A percentile compares a stretch with the other conserved stretches of the same genome.
Evolutionary conservation across 2,329 filamentous ascomycete species (phyloP).

Genomic region (Diaporthe ilicicola): DNA sequence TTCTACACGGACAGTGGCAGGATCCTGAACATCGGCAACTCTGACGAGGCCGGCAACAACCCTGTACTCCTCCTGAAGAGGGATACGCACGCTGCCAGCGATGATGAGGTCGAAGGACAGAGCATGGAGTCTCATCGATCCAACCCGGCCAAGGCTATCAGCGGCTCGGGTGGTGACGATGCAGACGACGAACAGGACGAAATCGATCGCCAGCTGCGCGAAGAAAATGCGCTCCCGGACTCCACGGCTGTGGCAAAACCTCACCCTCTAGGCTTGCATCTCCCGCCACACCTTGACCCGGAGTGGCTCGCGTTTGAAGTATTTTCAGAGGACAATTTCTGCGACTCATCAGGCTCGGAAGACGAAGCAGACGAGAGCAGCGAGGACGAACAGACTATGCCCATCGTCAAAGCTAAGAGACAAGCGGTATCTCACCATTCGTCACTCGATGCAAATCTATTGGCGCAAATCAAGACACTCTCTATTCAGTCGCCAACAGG

Average conservation of each 20-base stretch:
- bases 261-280: conserved; percentile 53
- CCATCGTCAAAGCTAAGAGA: conserved; percentile 7
- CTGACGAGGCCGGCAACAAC: conserved; percentile 64
- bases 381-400: conserved; percentile 38
- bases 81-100: conserved; percentile 68
- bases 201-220: conserved; percentile 55
- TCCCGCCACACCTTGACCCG: conserved; percentile 80
- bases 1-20: conserved; percentile 93
- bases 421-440: conserved; percentile 10
- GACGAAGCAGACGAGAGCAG: conserved; percentile 43
- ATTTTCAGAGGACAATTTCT: conserved; percentile 70
- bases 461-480: conserved; percentile 51
- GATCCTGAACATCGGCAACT: conserved; percentile 78
- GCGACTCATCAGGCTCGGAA: conserved; percentile 51
- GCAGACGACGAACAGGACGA: conserved; percentile 51
- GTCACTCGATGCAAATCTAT: conserved; percentile 49
- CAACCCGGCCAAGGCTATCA: not conserved
- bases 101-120: conserved; percentile 52
- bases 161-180: conserved; percentile 26
- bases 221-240: conserved; percentile 42
- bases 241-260: conserved; percentile 24
- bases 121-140: not conserved
- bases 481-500: conserved; percentile 41
- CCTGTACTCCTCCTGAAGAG: conserved; percentile 79
- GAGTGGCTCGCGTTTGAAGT: conserved; percentile 95